Evolutionary conservation across 345 rosid species (phyloP).

Genomic region (Populus nigra): DNA sequence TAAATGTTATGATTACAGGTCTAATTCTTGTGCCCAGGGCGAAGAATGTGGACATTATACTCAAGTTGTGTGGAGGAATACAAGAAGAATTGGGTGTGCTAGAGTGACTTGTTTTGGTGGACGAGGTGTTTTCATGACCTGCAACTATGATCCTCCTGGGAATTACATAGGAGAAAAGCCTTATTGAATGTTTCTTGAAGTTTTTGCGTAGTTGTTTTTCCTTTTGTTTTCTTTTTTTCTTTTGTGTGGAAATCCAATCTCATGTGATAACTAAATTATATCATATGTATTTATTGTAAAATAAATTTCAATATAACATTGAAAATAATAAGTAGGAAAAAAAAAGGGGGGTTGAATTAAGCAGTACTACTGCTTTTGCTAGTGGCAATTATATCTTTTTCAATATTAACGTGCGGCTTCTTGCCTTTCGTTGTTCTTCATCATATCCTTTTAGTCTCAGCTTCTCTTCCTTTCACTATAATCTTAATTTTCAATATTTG

Average conservation of each 20-base stretch:
- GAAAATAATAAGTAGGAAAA: background rate
- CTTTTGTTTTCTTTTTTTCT: background rate
- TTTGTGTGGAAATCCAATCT: background rate
- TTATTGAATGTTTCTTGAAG: constrained; percentile 36
- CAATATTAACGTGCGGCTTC: background rate
- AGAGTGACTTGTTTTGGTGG: constrained; percentile 47
- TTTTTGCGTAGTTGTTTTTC: background rate
- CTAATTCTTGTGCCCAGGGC: constrained; percentile 52
- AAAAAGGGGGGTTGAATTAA: too few relatives aligned
- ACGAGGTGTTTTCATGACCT: constrained; percentile 73
- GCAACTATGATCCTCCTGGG: constrained; percentile 97
- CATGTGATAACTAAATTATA: background rate
- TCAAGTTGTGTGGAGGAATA: constrained; percentile 74
- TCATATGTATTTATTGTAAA: background rate
- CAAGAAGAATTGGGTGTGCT: constrained; percentile 70
- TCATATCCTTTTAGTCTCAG: too few relatives aligned
- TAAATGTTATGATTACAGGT: constrained; percentile 45
- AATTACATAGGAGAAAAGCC: constrained; percentile 85
- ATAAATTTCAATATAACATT: background rate
- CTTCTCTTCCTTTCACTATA: background rate
- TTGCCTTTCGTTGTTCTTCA: too few relatives aligned
- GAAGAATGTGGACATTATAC: constrained; percentile 89
- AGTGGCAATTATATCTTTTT: too few relatives aligned
- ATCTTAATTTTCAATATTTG: too few relatives aligned
- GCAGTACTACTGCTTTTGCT: too few relatives aligned